phyloP scores from a whole-genome alignment of 305 asterid species.

The Ruellia speciosa region DNA sequence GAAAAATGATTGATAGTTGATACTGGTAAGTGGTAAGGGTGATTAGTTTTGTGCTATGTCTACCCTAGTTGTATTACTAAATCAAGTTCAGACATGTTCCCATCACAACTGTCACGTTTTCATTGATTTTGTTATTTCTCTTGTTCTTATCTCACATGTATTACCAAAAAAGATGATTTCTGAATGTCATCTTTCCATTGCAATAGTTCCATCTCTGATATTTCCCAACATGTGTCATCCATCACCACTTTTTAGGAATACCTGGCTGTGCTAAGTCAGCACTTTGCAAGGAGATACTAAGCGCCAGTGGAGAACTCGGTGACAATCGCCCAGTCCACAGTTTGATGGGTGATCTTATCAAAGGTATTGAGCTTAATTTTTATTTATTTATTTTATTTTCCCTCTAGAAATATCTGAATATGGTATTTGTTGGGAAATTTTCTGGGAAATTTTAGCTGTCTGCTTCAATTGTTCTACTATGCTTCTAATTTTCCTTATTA shows the following conservation, averaged over 20 bases:
- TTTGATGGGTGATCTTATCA: slow-evolving; percentile 95
- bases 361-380: slow-evolving; percentile 44
- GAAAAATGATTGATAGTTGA: background rate
- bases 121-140: background rate
- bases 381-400: background rate
- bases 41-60: background rate
- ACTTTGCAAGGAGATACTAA: slow-evolving; percentile 76
- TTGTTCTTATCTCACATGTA: background rate
- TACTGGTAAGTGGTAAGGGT: background rate
- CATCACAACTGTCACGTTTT: too few relatives aligned
- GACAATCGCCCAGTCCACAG: slow-evolving; percentile 86
- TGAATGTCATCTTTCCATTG: slow-evolving; percentile 12
- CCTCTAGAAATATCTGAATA: background rate
- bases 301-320: slow-evolving; percentile 60
- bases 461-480: slow-evolving; percentile 7
- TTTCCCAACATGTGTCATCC: slow-evolving; percentile 20
- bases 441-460: too few relatives aligned
- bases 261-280: slow-evolving; percentile 99
- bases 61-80: too few relatives aligned
- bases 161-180: slow-evolving; percentile 10
- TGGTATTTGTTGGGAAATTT: too few relatives aligned
- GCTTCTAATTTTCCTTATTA: slow-evolving; percentile 20
- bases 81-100: too few relatives aligned
- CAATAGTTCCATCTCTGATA: slow-evolving; percentile 17
- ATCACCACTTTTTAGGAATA: slow-evolving; percentile 49